Evolutionary conservation across 129 eudicot species (phyloP), one percentile per base, ranked within the genome.

Genomic region (Pittosporum tobira): DNA sequence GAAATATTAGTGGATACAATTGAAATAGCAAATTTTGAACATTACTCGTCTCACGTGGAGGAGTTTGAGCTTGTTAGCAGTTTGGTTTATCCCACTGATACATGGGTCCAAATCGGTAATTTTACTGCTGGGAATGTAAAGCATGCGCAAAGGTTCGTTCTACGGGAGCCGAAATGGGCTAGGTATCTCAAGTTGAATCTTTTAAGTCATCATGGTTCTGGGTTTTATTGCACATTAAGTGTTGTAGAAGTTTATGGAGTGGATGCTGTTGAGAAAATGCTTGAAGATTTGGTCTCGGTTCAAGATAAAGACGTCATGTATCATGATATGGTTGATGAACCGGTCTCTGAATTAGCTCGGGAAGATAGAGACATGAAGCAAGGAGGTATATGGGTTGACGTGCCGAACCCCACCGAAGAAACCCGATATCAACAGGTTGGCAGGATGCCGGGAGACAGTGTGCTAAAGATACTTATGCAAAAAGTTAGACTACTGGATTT

Each of bases 361-460:
- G 88, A 80, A 44, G 67, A 66, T 67, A 37, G 57, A 61, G 76
- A 71, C 10, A 65, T 48, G 51, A 81, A 69, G 37, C 84, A 58
- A 51, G 84, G 72, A 28, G 74, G 72, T 59, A 43, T 67, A 25
- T 47, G 71, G 12, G 46, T 70, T 20, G 83, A 78, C 45, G 74
- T 78, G 45, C 94, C 91, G 5, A 91, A 84, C 67, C 87, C 94
- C 14, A 68, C 75, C 66, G 88, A 81, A 57, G 94, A 93, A 64
- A 72, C 73, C 28, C 83, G 85, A 3, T 87, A 72, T 49, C 91
- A 84, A 45, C 94, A 84, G 52, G 80, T 70, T 21, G 82, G 94
- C 65, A 80, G 99, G 77, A 66, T 84, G 81, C 99, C 99, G 27
- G 99, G 99, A 65, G 99, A 93, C 64, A 87, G 88, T 66, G 99